A percentile compares a stretch with the other conserved stretches of the same genome.
phyloP scores from a whole-genome alignment of 208 protist species.

The Leishmania mexicana region DNA sequence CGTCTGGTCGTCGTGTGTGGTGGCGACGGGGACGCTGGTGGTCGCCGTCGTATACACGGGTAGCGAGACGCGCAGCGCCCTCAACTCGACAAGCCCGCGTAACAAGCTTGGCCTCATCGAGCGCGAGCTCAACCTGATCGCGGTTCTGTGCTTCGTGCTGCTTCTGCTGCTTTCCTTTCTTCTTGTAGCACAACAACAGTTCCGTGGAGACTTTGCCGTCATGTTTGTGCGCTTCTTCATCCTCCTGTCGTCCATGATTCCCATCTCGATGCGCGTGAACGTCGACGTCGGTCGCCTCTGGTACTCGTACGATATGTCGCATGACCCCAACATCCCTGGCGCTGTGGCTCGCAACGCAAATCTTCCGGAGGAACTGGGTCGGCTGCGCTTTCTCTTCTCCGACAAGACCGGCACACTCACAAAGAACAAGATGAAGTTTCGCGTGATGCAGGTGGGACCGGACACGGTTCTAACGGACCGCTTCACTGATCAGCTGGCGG shows the following conservation, averaged over 20 bases:
- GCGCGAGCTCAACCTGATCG: constrained; percentile 95
- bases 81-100: constrained; percentile 94
- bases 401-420: constrained; percentile 99
- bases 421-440: constrained; percentile 96
- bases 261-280: constrained; percentile 97
- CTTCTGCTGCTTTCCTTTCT: constrained; percentile 66
- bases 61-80: constrained; percentile 92
- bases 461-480: constrained; percentile 59
- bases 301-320: constrained; percentile 94
- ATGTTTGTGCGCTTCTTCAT: constrained; percentile 96
- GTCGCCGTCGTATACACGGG: constrained; percentile 94
- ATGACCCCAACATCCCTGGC: constrained; percentile 83
- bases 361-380: constrained; percentile 98
- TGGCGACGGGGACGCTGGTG: constrained; percentile 91
- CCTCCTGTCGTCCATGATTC: constrained; percentile 98
- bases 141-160: constrained; percentile 89
- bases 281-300: constrained; percentile 98
- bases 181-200: constrained; percentile 65
- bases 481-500: constrained; percentile 50
- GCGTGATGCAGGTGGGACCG: constrained; percentile 49
- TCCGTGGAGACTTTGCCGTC: constrained; percentile 87
- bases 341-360: constrained; percentile 95
- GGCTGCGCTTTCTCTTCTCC: constrained; percentile 97
- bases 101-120: constrained; percentile 96
- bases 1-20: constrained; percentile 97